Evolutionary conservation across 2,329 filamentous ascomycete genomes (phyloP), one percentile per base, ranked within the genome.

Genomic region (Colletotrichum sp.): DNA sequence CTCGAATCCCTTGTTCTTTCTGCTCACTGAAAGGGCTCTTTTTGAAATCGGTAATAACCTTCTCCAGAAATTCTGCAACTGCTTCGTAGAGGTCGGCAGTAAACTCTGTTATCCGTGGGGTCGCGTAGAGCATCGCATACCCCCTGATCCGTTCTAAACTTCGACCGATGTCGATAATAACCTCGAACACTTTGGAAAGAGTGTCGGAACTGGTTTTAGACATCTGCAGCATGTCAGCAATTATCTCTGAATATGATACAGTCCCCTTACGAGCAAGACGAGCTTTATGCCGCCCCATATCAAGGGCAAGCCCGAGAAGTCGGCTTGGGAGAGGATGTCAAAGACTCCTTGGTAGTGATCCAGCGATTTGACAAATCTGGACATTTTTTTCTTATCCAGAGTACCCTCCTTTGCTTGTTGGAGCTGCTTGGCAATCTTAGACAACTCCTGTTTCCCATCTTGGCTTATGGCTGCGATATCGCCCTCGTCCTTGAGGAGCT

Each of bases 91-190:
- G 66, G 62, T 77, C 75, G 34, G 76, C 73, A 8, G 76, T 76
- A n/a, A 80, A 77, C 58, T 80, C 76, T 12, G 79, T 66, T 76
- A 80, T 80, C n/a, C 78, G 66, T 2, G 73, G 71, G 4, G 77
- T 80, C 3, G 78, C 77, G 51, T 75, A 79, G 11, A 80, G 55
- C 12, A 74, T 74, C n/a, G 74, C 71, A 33, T 76, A 77, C 27
- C 76, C 65, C 34, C 78, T 75, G 38, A 80, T 75, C 3, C 78
- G 77, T 4, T 78, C 76, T 12, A 80, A 71, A 4, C 77, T 75
- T 15, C 77, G 71, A 8, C 78, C 79, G 36, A 80, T 78, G 16
- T 80, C 76, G 38, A 77, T 75, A 13, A 80, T 75, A 58, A 78
- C 76, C 63, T 80, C 79, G 13, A 78, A 76, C 13, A 80, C 70